Evolutionary conservation across 1,139 yeast species (phyloP).

Genomic region (Kodamaea arcana): DNA sequence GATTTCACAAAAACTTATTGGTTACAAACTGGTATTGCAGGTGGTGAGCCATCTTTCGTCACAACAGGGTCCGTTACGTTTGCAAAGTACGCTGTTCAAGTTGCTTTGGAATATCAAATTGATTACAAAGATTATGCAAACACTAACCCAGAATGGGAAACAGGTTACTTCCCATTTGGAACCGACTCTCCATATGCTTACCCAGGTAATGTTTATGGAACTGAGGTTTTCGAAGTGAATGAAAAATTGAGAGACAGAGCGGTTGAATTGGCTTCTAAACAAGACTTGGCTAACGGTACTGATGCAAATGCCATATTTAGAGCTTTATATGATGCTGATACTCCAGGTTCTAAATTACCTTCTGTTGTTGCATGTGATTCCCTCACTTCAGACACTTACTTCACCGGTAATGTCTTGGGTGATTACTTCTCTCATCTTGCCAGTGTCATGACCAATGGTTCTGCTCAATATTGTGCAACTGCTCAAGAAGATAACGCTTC

Average conservation of each 20-base stretch:
- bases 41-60: conserved; percentile 51
- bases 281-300: conserved; percentile 44
- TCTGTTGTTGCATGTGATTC: conserved; percentile 53
- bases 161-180: conserved; percentile 59
- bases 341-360: conserved; percentile 51
- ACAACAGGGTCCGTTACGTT: conserved; percentile 57
- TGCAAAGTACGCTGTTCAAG: conserved; percentile 61
- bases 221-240: conserved; percentile 64
- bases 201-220: conserved; percentile 57
- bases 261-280: conserved; percentile 44
- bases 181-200: conserved; percentile 46
- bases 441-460: conserved; percentile 51
- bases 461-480: conserved; percentile 57
- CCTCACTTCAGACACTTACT: conserved; percentile 59
- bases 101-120: conserved; percentile 57
- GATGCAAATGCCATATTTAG: conserved; percentile 42
- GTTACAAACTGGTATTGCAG: conserved; percentile 64
- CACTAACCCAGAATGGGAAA: conserved; percentile 52
- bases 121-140: conserved; percentile 42
- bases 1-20: conserved; percentile 59
- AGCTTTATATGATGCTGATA: conserved; percentile 34
- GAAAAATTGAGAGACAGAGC: conserved; percentile 58
- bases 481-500: conserved; percentile 72
- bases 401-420: conserved; percentile 49
- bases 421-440: conserved; percentile 50